Base-by-base conservation (phyloP, 2,329 filamentous ascomycete species). In the Curvularia sp. region DNA sequence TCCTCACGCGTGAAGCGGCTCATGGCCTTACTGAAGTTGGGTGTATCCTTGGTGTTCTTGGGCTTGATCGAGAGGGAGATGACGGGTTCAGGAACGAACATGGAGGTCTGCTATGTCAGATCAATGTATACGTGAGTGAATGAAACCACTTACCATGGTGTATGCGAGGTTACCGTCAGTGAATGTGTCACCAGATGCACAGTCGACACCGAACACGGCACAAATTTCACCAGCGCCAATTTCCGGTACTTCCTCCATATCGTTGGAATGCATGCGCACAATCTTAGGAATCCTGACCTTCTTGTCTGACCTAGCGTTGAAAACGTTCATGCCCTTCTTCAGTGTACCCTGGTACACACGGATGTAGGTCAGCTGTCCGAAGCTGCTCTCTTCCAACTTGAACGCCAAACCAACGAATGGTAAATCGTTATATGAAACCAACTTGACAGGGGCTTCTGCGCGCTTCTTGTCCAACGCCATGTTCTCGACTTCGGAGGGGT, bases 321-420 rank as follows among this genome's bases (percentile, higher is more conserved):
- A 97, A 55, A 99, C 88, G 75, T 93, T 92, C 74, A 89, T 86
- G 49, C 93, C 92, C 84, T 97, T 98, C 77, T 84, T 89, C 60
- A 99, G 83, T 22, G 89, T 89, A 68, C 95, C 95, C 80, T 99
- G 95, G 82, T 99, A 99, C 57, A 99, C 95, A 69, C 95, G 92
- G 64, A 99, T 96, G 78, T 99, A 99, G 54, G 95, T 99, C 74
- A 99, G 86, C 79, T 99, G 95, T 43, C 95, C 95, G 72, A 96
- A 99, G 78, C 96, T 97, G 81, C 94, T 96, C 81, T 99, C 95
- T 84, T 99, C 95, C 22, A 99, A 88, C 84, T 99, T 99, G 85
- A 99, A 99, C 9, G 95, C 95, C 63, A 99, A 84, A 49, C 95
- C 95, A 55, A 97, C 93, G 73, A 98, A 97, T 0, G 95, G 95